Base-by-base conservation (phyloP, 164 flowering plant genomes). In the Umbellularia californica region DNA sequence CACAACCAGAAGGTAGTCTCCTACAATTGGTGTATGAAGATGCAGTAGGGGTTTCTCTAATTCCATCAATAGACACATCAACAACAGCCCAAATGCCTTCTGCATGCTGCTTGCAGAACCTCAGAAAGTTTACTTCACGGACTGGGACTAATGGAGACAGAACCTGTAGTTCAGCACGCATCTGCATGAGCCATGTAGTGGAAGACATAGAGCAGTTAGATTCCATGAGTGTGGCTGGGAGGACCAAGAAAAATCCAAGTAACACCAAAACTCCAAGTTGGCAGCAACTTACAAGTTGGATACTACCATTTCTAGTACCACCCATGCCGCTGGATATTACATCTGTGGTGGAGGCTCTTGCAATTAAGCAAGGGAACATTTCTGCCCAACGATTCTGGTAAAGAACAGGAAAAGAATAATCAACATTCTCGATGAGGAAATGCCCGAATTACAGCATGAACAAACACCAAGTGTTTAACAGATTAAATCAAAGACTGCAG, bases 11-110 rank as follows among this genome's bases (percentile, higher is more conserved):
- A 75, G 99, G 99, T 69, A 93, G 93, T 82, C 93, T 90, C 86
- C 98, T 81, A 82, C 92, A 89, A 76, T 24, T 85, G 51, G 84
- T 74, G 74, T 74, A 88, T 1, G 85, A 23, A 0, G 90, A 78
- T 62, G 85, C 75, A 51, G 81, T 83, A 0, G 90, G 81, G 65
- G 80, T 74, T 62, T 95, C 97, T 55, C 95, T 81, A 72, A 90
- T 80, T 76, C 80, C 60, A 73, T 93, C 97, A 1, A 95, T 79
- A 4, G 99, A 93, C 33, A 95, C 96, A 80, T 95, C 99, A 0
- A 95, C 99, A 28, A 95, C 95, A n/a, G 98, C 99, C 99, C 99
- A 95, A 55, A 93, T 90, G 2, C 97, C 99, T 69, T 93, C 99
- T 0, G 98, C 98, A 30, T 89, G 97, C 79, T 95, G 99, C 88